Evolutionary conservation across 2,329 filamentous ascomycete species (phyloP).

Genomic region (Huntiella bhutanensis): DNA sequence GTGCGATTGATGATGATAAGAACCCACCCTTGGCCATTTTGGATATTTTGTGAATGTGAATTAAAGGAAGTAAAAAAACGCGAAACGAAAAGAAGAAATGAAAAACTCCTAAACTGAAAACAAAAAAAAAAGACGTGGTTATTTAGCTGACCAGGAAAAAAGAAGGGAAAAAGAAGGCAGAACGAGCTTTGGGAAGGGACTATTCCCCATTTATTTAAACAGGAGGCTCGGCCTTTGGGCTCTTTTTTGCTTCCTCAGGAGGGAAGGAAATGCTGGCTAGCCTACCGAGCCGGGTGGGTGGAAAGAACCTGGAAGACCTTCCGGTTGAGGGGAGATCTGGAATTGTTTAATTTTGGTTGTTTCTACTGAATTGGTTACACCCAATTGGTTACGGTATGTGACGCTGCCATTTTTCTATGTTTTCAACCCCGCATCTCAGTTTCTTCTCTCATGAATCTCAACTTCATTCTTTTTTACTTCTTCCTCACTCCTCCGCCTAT

Average conservation of each 20-base stretch:
- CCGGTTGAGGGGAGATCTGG: too few relatives aligned
- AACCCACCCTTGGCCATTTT: slow-evolving; percentile 10
- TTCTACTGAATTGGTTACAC: too few relatives aligned
- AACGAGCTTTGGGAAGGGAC: too few relatives aligned
- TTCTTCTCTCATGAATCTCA: not conserved
- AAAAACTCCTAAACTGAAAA: slow-evolving; percentile 1
- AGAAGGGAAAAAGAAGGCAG: slow-evolving; percentile 1
- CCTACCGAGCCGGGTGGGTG: too few relatives aligned
- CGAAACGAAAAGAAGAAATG: not conserved
- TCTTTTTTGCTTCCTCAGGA: not conserved
- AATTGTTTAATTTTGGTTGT: too few relatives aligned
- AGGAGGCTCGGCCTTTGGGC: not conserved
- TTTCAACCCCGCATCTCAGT: too few relatives aligned
- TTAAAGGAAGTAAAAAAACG: slow-evolving; percentile 4
- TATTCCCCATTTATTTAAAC: too few relatives aligned
- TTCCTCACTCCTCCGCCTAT: not conserved
- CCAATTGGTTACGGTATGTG: too few relatives aligned
- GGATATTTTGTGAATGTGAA: slow-evolving; percentile 1
- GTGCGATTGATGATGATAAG: not conserved
- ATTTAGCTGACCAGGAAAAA: not conserved
- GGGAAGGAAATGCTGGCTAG: not conserved
- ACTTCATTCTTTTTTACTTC: not conserved
- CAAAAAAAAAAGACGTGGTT: slow-evolving; percentile 1
- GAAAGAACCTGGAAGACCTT: too few relatives aligned
- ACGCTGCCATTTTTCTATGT: too few relatives aligned